These are phyloP conservation scores for Pythium sp. DNA, from an alignment of 352 stramenopile genomes.

Conservation along the genomic window DNA sequence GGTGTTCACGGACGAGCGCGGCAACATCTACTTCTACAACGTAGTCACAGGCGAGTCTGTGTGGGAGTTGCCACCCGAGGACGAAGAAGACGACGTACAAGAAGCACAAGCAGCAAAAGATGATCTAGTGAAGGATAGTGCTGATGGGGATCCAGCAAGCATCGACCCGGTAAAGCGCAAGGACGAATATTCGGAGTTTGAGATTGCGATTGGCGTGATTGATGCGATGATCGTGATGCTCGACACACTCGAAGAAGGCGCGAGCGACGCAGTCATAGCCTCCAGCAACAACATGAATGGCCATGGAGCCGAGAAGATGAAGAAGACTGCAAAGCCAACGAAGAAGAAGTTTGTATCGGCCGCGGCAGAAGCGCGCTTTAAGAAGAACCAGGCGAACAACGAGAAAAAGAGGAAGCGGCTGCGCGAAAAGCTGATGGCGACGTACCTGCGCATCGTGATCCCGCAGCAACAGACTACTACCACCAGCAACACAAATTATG, in stretches of 20 bases:
- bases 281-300: constrained; percentile 7
- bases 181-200: constrained; percentile 28
- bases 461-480: constrained; percentile 7
- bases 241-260: constrained; percentile 27
- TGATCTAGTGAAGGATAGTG: not conserved
- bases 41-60: constrained; percentile 55
- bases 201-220: constrained; percentile 46
- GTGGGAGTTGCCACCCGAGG: constrained; percentile 62
- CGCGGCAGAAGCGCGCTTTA: constrained; percentile 43
- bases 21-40: constrained; percentile 81
- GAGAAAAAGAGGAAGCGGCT: constrained; percentile 43
- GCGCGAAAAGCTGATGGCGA: constrained; percentile 24
- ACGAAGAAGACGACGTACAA: constrained; percentile 17
- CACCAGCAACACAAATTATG: not conserved
- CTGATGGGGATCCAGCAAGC: not conserved
- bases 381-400: constrained; percentile 40
- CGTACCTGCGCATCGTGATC: constrained; percentile 48
- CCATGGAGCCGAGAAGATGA: constrained; percentile 17
- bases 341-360: constrained; percentile 47
- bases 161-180: not conserved
- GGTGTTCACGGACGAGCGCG: constrained; percentile 57
- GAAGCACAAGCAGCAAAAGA: not conserved
- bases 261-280: not conserved
- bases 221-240: constrained; percentile 42
- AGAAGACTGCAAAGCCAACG: constrained; percentile 7